Conservation (phyloP, 257 asterid species). For the Haberlea rhodopensis region DNA sequence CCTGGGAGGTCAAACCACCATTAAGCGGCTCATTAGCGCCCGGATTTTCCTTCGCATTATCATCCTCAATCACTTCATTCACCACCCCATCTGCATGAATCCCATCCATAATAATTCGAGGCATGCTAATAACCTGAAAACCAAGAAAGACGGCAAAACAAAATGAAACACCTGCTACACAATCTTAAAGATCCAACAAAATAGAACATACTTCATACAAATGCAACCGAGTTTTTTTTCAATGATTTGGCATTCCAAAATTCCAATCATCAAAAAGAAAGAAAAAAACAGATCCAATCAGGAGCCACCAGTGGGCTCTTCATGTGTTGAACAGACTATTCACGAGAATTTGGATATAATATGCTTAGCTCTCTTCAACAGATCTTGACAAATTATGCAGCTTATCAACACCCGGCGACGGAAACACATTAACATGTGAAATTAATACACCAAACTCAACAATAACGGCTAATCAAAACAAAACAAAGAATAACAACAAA, state of each 20-base stretch:
- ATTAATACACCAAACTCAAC: slow-evolving; percentile 16
- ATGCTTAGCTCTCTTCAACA: slow-evolving; percentile 23
- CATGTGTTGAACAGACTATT: slow-evolving; percentile 4
- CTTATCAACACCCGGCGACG: slow-evolving; percentile 10
- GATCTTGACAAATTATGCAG: slow-evolving; percentile 36
- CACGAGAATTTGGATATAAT: neutral
- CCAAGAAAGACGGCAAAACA: slow-evolving; percentile 29
- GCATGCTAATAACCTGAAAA: slow-evolving; percentile 47
- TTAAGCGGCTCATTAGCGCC: slow-evolving; percentile 27
- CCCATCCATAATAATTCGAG: slow-evolving; percentile 67
- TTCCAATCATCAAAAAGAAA: slow-evolving; percentile 15
- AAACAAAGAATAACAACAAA: slow-evolving; percentile 6
- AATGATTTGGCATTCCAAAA: too few species aligned
- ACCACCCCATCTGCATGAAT: slow-evolving; percentile 44
- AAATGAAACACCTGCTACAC: too few species aligned
- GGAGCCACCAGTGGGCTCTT: neutral
- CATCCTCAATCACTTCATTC: slow-evolving; percentile 44
- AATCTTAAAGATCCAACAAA: slow-evolving; percentile 1
- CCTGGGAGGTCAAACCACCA: slow-evolving; percentile 35
- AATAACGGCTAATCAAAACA: slow-evolving; percentile 7
- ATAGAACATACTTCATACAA: slow-evolving; percentile 6
- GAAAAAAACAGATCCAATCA: slow-evolving; percentile 4
- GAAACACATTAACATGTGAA: slow-evolving; percentile 16
- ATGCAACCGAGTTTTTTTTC: slow-evolving; percentile 22
- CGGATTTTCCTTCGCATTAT: slow-evolving; percentile 41